phyloP scores from a whole-genome alignment of 179 eudicot genomes.

The Amaranthus tricolor region DNA sequence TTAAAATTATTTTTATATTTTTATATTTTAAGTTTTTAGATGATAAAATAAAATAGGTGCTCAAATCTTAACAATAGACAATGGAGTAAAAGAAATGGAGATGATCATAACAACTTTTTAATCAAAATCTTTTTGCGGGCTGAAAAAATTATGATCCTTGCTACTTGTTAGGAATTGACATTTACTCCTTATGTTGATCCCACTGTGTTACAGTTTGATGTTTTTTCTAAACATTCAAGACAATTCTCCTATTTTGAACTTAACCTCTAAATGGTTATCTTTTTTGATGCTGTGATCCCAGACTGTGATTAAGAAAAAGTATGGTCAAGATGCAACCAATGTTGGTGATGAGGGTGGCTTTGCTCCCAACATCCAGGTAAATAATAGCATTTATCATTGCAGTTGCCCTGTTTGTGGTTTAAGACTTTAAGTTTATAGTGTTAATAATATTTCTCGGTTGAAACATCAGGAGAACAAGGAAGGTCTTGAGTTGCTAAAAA shows the following conservation, averaged over 20 bases:
- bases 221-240: neutral
- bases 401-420: neutral
- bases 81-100: too few species aligned
- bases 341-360: conserved; percentile 99
- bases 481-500: conserved; percentile 92
- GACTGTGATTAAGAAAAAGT: conserved; percentile 97
- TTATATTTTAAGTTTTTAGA: too few species aligned
- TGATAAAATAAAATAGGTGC: too few species aligned
- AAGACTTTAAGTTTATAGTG: neutral
- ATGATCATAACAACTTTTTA: too few species aligned
- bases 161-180: neutral
- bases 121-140: too few species aligned
- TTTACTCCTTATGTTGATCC: neutral
- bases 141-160: too few species aligned
- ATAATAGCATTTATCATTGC: neutral
- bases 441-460: conserved; percentile 10
- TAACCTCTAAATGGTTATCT: neutral
- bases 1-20: too few species aligned
- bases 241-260: neutral
- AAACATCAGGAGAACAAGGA: conserved; percentile 85
- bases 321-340: conserved; percentile 98
- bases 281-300: conserved; percentile 21
- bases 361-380: conserved; percentile 96
- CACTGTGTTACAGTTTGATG: neutral
- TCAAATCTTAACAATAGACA: too few species aligned